Base-by-base conservation (phyloP, 768 basidiomycete species). In the Gautieria morchelliformis region DNA sequence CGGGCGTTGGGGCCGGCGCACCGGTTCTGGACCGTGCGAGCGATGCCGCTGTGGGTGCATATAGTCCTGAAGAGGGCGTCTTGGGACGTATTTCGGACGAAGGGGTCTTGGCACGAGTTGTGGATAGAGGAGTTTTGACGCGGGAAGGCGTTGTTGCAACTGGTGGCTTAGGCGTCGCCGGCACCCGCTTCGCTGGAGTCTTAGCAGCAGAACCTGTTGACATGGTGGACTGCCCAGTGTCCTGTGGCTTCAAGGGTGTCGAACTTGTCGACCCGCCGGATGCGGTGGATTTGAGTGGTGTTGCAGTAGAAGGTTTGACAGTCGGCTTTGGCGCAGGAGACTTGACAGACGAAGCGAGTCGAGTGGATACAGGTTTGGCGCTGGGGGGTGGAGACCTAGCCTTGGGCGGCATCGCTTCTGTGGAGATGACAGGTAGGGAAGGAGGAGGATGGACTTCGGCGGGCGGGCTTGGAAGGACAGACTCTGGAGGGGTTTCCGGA, bases 21-120 rank as follows among this genome's bases (percentile, higher is more conserved):
- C 78, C 75, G 63, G 78, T 80, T 50, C 86, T 82, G 35, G 84
- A 75, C 51, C 75, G 78, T 0, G 89, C 89, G 8, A 91, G 78
- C 9, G 88, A 89, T 3, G 89, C 86, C 0, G 88, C 89, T 1
- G 89, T 92, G 0, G 89, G 89, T 7, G 89, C 88, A 64, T 85
- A 89, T 20, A 90, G 68, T 12, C 86, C 83, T 5, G 81, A 78
- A 30, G 65, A 57, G 9, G 70, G 69, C 1, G 71, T 69, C 60
- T 66, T 66, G 32, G 70, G 62, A 14, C 68, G 62, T 22, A 63
- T 56, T 4, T 63, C 56, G 2, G 69, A 63, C 8, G 72, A 61
- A 14, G 58, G 52, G 0, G 61, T 54, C 41, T 51, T 59, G 20
- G 50, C 37, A 20, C 53, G 41, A 17, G 65, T 30, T 24, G 41